Conservation (phyloP, 768 basidiomycete genomes). For the Mycena amicta region DNA sequence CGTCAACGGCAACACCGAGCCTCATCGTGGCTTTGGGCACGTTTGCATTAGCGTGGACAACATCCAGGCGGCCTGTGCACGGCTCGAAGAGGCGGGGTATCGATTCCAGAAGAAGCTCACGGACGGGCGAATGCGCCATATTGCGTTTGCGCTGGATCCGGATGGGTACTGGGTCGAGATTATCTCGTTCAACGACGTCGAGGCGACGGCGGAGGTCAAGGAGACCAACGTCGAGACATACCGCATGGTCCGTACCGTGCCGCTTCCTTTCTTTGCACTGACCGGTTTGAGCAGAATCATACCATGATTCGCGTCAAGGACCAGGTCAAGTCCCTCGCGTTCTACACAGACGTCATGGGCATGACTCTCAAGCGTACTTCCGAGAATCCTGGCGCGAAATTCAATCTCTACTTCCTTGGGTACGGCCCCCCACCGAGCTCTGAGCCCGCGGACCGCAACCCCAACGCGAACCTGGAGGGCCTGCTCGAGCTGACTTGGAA, state of each 20-base stretch:
- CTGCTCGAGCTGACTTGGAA: slow-evolving; percentile 86
- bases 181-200: slow-evolving; percentile 22
- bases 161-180: slow-evolving; percentile 58
- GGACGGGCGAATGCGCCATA: slow-evolving; percentile 85
- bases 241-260: slow-evolving; percentile 4
- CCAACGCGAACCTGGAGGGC: slow-evolving; percentile 37
- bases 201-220: not conserved
- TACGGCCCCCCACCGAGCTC: slow-evolving; percentile 49
- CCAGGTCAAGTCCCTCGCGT: slow-evolving; percentile 77
- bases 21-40: slow-evolving; percentile 82
- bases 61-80: slow-evolving; percentile 78
- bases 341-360: slow-evolving; percentile 73
- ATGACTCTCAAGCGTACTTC: slow-evolving; percentile 61
- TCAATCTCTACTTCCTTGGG: slow-evolving; percentile 86
- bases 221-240: slow-evolving; percentile 11
- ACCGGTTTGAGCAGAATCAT: slow-evolving; percentile 63
- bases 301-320: slow-evolving; percentile 94
- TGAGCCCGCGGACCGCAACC: slow-evolving; percentile 70
- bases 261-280: not conserved
- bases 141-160: slow-evolving; percentile 85
- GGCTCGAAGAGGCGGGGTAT: slow-evolving; percentile 81
- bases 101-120: slow-evolving; percentile 84
- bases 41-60: slow-evolving; percentile 74
- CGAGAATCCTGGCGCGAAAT: slow-evolving; percentile 49
- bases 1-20: slow-evolving; percentile 82